These are phyloP conservation scores for Cystobasidium onofrii DNA, from an alignment of 768 basidiomycete genomes.

Conservation along the genomic window DNA sequence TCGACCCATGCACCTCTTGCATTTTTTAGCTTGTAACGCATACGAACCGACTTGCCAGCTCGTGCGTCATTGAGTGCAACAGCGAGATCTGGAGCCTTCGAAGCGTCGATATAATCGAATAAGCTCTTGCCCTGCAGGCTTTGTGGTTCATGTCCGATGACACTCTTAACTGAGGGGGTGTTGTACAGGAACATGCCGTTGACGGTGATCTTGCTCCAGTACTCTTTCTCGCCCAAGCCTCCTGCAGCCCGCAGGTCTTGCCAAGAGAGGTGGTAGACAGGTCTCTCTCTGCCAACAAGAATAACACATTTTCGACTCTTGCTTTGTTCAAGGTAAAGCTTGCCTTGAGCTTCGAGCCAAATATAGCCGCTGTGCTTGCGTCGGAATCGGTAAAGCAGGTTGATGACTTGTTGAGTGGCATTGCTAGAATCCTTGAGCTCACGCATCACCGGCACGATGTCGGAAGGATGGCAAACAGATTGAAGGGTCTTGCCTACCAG, in stretches of 20 bases:
- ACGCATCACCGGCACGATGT: slow-evolving; percentile 80
- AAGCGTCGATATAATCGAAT: slow-evolving; percentile 43
- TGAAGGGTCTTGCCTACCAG: slow-evolving; percentile 68
- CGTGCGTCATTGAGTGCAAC: slow-evolving; percentile 41
- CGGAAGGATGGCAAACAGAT: slow-evolving; percentile 79
- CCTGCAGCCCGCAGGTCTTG: slow-evolving; percentile 53
- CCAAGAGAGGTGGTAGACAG: slow-evolving; percentile 52
- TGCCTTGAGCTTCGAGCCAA: slow-evolving; percentile 86
- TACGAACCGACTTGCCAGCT: slow-evolving; percentile 38
- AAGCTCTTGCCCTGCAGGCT: slow-evolving; percentile 41
- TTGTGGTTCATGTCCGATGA: slow-evolving; percentile 44
- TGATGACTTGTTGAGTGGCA: slow-evolving; percentile 50
- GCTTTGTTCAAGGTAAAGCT: slow-evolving; percentile 72
- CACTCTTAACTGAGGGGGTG: slow-evolving; percentile 44
- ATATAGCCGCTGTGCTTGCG: slow-evolving; percentile 62
- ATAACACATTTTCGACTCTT: slow-evolving; percentile 59
- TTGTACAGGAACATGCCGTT: slow-evolving; percentile 48
- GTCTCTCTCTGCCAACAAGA: slow-evolving; percentile 66
- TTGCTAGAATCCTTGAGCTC: slow-evolving; percentile 60
- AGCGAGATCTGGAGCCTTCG: slow-evolving; percentile 38
- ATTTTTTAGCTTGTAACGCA: slow-evolving; percentile 45
- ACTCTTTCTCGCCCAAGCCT: slow-evolving; percentile 49
- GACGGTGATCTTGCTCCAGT: slow-evolving; percentile 48
- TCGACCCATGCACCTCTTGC: slow-evolving; percentile 42
- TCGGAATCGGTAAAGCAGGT: slow-evolving; percentile 74